Base-by-base conservation (phyloP, 805 yeast genomes). In the Candida sakaeoensis region DNA sequence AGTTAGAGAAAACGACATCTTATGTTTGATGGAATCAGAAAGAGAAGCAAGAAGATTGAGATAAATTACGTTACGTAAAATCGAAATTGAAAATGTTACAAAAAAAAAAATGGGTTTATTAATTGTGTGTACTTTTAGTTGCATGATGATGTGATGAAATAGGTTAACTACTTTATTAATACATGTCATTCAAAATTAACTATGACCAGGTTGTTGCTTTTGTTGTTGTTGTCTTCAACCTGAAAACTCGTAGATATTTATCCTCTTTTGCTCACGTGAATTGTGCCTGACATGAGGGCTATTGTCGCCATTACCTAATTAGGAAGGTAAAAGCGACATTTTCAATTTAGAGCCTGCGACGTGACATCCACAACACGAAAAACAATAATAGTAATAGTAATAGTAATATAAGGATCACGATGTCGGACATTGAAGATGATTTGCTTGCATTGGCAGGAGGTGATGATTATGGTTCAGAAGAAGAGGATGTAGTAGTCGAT, bases 21-120 rank as follows among this genome's bases (percentile, higher is more conserved):
- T 91, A 73, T 93, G 96, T 74, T 82, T 91, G 72, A 93, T 91
- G 96, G 99, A 91, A 81, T 91, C 98, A 59, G 99, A 91, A 81
- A 91, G 99, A 82, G 99, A 91, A 81, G 47, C 47, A 13, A 43
- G 47, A 43, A 43, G 47, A 43, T 43, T 43, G 35, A 43, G 47
- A 40, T 43, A 43, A 37, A 37, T 22, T 24, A 14, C 31, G 6
- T 32, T 33, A 5, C 12, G 10, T 7, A 23, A 21, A 7, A 25
- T n/a, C 39, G 27, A 21, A 14, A 24, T 10, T 4, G 8, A 21
- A 17, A 37, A 30, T 31, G n/a, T 17, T 14, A 17, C 16, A 27
- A 12, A 28, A 19, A 28, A 37, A 23, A 18, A 21, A 25, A 15
- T 25, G 35, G 35, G 19, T 24, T 28, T 26, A 25, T 35, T 17